Percentiles rank a stretch among this genome's conserved stretches.
Evolutionary conservation across 352 stramenopile species (phyloP).

Genomic region (Phytopythium sindhum): DNA sequence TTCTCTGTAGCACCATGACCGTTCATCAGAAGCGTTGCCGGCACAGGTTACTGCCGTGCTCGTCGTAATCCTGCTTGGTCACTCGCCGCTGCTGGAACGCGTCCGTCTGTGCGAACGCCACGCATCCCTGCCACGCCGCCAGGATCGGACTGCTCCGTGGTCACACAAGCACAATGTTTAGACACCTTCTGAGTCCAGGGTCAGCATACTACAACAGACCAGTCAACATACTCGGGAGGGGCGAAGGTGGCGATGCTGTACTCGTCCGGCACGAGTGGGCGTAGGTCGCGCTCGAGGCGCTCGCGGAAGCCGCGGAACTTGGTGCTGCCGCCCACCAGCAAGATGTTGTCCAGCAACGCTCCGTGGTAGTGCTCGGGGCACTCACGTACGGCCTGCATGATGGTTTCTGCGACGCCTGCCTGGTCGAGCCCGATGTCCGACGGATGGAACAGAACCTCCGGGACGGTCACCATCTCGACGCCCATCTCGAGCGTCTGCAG

Average conservation of each 20-base stretch:
- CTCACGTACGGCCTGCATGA: constrained; percentile 79
- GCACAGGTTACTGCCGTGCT: constrained; percentile 74
- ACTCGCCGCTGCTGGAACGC: constrained; percentile 32
- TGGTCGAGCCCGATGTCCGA: constrained; percentile 90
- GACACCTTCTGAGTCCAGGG: not conserved
- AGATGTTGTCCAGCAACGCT: constrained; percentile 84
- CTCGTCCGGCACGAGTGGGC: constrained; percentile 49
- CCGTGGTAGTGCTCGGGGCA: constrained; percentile 70
- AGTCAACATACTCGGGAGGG: constrained; percentile 49
- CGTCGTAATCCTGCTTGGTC: constrained; percentile 70
- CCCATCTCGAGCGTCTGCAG: constrained; percentile 80
- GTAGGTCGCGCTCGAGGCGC: constrained; percentile 62
- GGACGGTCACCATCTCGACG: constrained; percentile 86
- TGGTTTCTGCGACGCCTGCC: constrained; percentile 77
- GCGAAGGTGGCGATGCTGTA: constrained; percentile 39
- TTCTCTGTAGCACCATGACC: not conserved
- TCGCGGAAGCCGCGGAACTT: constrained; percentile 83
- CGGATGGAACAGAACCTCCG: constrained; percentile 91
- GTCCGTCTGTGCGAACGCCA: constrained; percentile 29
- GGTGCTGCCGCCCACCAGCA: constrained; percentile 86
- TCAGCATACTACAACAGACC: not conserved
- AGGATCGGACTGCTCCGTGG: constrained; percentile 40
- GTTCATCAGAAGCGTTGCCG: constrained; percentile 24
- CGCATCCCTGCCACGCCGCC: constrained; percentile 55
- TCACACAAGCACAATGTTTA: constrained; percentile 7